Evolutionary conservation across 345 rosid genomes (phyloP).

Genomic region (Barbarea vulgaris): DNA sequence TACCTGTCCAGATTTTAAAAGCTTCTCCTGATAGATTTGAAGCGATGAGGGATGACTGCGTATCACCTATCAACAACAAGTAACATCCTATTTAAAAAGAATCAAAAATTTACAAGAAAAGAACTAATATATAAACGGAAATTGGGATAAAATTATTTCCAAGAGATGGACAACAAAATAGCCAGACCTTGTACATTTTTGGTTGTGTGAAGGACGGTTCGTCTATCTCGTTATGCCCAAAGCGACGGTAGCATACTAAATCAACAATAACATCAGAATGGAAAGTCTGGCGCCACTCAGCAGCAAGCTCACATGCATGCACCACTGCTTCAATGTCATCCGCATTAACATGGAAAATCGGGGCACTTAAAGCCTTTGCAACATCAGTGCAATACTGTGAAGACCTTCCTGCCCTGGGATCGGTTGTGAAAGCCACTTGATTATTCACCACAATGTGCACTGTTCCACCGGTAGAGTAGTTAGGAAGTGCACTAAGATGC

Average conservation of each 20-base stretch:
- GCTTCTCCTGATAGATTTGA: slow-evolving; percentile 59
- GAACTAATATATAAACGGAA: neutral
- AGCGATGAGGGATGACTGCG: slow-evolving; percentile 68
- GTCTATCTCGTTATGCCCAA: slow-evolving; percentile 86
- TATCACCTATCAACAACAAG: slow-evolving; percentile 50
- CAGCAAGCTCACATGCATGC: slow-evolving; percentile 81
- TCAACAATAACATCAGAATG: slow-evolving; percentile 86
- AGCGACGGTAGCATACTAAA: slow-evolving; percentile 76
- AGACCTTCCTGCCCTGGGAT: slow-evolving; percentile 77
- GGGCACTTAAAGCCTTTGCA: slow-evolving; percentile 81
- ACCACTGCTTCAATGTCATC: slow-evolving; percentile 84
- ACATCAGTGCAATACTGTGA: slow-evolving; percentile 90
- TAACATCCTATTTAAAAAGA: slow-evolving; percentile 2
- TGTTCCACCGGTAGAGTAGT: slow-evolving; percentile 77
- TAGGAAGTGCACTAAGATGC: slow-evolving; percentile 90
- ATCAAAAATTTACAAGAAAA: neutral
- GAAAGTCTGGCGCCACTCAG: slow-evolving; percentile 86
- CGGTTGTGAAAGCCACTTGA: slow-evolving; percentile 89
- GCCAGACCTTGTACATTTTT: slow-evolving; percentile 74
- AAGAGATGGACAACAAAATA: neutral
- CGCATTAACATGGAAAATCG: slow-evolving; percentile 78
- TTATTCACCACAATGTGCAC: slow-evolving; percentile 86
- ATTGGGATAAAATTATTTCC: neutral
- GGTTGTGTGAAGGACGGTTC: slow-evolving; percentile 87
- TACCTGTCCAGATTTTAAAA: slow-evolving; percentile 65